Percentiles rank a stretch among this genome's conserved stretches.
Conservation (phyloP, 164 flowering plant genomes). For the Berberis vulgaris region DNA sequence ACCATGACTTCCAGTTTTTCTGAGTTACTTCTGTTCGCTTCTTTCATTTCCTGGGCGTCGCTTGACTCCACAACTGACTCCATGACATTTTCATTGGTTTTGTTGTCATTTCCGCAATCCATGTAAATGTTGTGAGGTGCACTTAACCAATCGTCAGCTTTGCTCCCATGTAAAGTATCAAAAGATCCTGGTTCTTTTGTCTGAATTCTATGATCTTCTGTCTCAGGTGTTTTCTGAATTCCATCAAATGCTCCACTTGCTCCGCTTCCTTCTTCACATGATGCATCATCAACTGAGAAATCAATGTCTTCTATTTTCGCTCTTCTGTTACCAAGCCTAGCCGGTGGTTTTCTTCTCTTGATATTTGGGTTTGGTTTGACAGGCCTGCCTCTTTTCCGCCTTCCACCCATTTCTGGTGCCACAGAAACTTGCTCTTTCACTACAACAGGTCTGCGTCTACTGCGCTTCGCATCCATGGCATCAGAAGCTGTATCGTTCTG, state of each 20-base stretch:
- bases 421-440: conserved; percentile 8
- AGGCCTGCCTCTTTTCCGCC: conserved; percentile 47
- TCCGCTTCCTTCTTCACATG: conserved; percentile 8
- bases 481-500: conserved; percentile 12
- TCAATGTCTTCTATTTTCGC: conserved; percentile 43
- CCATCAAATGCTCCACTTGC: conserved; percentile 3
- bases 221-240: not conserved
- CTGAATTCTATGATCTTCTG: conserved; percentile 7
- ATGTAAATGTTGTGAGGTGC: conserved; percentile 11
- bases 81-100: conserved; percentile 7
- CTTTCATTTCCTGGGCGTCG: not conserved
- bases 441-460: conserved; percentile 8
- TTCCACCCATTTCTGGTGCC: conserved; percentile 18
- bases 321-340: conserved; percentile 28
- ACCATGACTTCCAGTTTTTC: conserved; percentile 33
- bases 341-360: conserved; percentile 32
- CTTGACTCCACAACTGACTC: conserved; percentile 5
- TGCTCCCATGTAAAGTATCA: conserved; percentile 13
- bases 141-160: conserved; percentile 5
- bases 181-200: conserved; percentile 11
- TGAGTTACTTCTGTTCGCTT: not conserved
- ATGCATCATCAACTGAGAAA: conserved; percentile 27
- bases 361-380: conserved; percentile 9
- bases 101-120: conserved; percentile 3
- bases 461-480: conserved; percentile 13